Percentiles rank a stretch among this genome's conserved stretches.
Evolutionary conservation across 1,139 yeast genomes (phyloP).

Genomic region (Kodamaea fungicola): DNA sequence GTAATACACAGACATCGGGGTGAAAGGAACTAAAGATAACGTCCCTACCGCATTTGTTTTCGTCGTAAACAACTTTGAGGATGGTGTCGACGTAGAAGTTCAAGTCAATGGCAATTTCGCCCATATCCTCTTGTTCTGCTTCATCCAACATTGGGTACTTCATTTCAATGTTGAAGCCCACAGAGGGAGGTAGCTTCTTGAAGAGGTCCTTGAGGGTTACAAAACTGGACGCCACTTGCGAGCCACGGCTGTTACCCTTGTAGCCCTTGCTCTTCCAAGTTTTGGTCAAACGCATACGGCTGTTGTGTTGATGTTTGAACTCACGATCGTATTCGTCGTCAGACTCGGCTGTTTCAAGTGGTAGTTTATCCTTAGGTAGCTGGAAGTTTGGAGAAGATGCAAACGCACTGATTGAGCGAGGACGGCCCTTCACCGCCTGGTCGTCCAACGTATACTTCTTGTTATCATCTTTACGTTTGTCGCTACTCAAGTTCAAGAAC

Average conservation of each 20-base stretch:
- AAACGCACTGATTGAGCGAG: slow-evolving; percentile 39
- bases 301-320: slow-evolving; percentile 39
- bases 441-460: slow-evolving; percentile 34
- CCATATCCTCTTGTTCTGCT: slow-evolving; percentile 85
- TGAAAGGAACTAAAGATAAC: slow-evolving; percentile 90
- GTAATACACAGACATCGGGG: slow-evolving; percentile 84
- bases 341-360: slow-evolving; percentile 9
- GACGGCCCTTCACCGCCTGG: slow-evolving; percentile 34
- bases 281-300: slow-evolving; percentile 80
- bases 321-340: slow-evolving; percentile 39
- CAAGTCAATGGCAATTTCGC: slow-evolving; percentile 77
- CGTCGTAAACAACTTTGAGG: slow-evolving; percentile 73
- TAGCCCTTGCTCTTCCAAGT: slow-evolving; percentile 85
- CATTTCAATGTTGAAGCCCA: slow-evolving; percentile 93
- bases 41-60: slow-evolving; percentile 72
- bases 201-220: slow-evolving; percentile 86
- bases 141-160: slow-evolving; percentile 96
- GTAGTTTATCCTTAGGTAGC: slow-evolving; percentile 7
- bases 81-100: slow-evolving; percentile 88
- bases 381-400: slow-evolving; percentile 30
- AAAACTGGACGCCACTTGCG: slow-evolving; percentile 86
- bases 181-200: slow-evolving; percentile 72
- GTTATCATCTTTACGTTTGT: slow-evolving; percentile 11
- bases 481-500: slow-evolving; percentile 60
- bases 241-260: slow-evolving; percentile 89